phyloP scores from a whole-genome alignment of 805 yeast genomes.

The Teunomyces pallodes region DNA sequence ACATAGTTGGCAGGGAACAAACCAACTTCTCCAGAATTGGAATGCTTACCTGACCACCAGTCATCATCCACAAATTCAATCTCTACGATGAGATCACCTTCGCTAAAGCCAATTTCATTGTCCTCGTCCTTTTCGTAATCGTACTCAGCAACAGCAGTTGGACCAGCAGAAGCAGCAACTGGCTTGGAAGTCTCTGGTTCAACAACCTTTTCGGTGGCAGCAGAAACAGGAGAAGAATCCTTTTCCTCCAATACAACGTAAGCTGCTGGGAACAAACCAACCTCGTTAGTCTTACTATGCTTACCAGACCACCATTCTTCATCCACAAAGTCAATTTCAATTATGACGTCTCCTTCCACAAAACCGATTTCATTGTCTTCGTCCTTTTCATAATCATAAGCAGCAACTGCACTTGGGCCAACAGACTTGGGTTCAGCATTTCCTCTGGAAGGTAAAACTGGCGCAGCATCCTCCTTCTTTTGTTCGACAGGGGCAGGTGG shows the following conservation, averaged over 20 bases:
- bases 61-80: slow-evolving; percentile 90
- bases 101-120: slow-evolving; percentile 81
- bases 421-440: slow-evolving; percentile 3
- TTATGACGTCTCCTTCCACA: slow-evolving; percentile 62
- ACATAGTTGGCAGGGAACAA: slow-evolving; percentile 94
- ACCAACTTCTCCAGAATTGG: slow-evolving; percentile 67
- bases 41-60: slow-evolving; percentile 92
- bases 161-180: slow-evolving; percentile 13
- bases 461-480: slow-evolving; percentile 13
- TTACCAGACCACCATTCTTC: slow-evolving; percentile 69
- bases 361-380: slow-evolving; percentile 75
- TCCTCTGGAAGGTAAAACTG: slow-evolving; percentile 13
- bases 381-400: slow-evolving; percentile 73
- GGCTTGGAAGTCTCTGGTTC: slow-evolving; percentile 10
- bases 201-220: slow-evolving; percentile 12
- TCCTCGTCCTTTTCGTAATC: slow-evolving; percentile 91
- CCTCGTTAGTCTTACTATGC: slow-evolving; percentile 41
- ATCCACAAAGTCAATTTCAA: slow-evolving; percentile 66
- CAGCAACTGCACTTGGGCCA: slow-evolving; percentile 61
- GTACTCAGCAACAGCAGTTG: slow-evolving; percentile 62
- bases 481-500: slow-evolving; percentile 15
- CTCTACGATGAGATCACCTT: slow-evolving; percentile 77
- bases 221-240: slow-evolving; percentile 5
- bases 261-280: slow-evolving; percentile 57
- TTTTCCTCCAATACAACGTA: slow-evolving; percentile 39